Evolutionary conservation across 257 asterid species (phyloP), one percentile per base, ranked within the genome.

Genomic region (Jacaranda copaia): DNA sequence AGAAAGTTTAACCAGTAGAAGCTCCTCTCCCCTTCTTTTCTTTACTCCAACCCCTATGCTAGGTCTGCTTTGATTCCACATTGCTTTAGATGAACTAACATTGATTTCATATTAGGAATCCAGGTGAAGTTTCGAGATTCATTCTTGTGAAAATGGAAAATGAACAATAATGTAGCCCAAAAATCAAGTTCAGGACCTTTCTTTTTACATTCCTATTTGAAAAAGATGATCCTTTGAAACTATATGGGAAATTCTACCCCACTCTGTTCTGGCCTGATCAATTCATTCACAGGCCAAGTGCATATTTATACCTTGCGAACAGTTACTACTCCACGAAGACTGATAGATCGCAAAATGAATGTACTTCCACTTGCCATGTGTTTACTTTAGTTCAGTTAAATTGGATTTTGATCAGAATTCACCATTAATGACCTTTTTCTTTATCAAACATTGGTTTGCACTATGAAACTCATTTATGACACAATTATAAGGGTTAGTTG

Each of bases 301-400:
- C 13, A 66, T 39, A 53, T 53, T 39, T 65, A 18, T 38, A 14
- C 59, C 2, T 5, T 20, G 39, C 4, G n/a, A 8, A 10, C 42
- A 1, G 39, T 20, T 7, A 53, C n/a, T 58, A 35, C 73, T 64
- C n/a, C 39, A 76, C 12, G 11, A 48, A 15, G 60, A 43, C 49
- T 53, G 42, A 19, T 13, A 38, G 48, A 76, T 13, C 32, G 2
- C 1, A 25, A 25, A 25, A 25, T 2, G 32, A 14, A 56, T 42
- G 20, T 58, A 55, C 19, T 76, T 55, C 9, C 61, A 76, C 62
- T 56, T 39, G 58, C 61, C 40, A 67, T 76, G 32, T 45, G 61
- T 53, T 68, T 76, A 36, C 16, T 73, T n/a, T 32, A 5, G 13
- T 73, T 25, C 8, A 35, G n/a, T 14, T 59, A 3, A 20, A 42